Base-by-base conservation (phyloP, 805 yeast genomes). In the Nadsonia fulvescens region DNA sequence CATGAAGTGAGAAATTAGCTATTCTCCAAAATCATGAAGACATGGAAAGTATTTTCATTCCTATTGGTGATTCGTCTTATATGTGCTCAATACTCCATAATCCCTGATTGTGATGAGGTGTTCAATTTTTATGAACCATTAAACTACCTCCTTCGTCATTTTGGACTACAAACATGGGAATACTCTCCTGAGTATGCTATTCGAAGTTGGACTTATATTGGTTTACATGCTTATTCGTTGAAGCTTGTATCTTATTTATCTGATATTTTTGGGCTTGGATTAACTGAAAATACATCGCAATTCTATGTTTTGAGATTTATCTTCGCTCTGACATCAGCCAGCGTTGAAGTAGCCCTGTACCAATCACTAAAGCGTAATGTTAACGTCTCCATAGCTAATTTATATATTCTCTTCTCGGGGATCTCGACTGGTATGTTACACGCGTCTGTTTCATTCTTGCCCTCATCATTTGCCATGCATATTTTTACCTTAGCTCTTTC, bases 151-250 rank as follows among this genome's bases (percentile, higher is more conserved):
- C 49, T 73, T 1, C 62, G 93, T 36, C 75, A 74, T 3, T 79
- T 81, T 46, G 96, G 95, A 2, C 76, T 82, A 39, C 82, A 82
- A 47, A 83, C 95, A 0, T 83, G 95, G 95, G 95, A 83, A 44
- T 86, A 83, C 46, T 78, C 93, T 1, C 94, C 95, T 0, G 75
- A 63, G 28, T 79, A 66, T 41, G 79, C 93, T 10, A 78, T 83
- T 29, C 53, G 96, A 36, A 78, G 93, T 2, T 86, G 89, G 70
- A 61, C 76, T 2, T 82, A 75, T 38, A 51, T 83, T 14, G 33
- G 69, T 5, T 77, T 47, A 5, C 57, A 54, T 28, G 55, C 51
- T 2, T 17, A 32, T 9, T 33, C 42, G 4, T 33, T 50, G 12
- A 32, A 33, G 17, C n/a, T n/a, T n/a, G 23, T 30, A 1, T 32